Conservation (phyloP, 306 rosid species). For the Alnus glutinosa region DNA sequence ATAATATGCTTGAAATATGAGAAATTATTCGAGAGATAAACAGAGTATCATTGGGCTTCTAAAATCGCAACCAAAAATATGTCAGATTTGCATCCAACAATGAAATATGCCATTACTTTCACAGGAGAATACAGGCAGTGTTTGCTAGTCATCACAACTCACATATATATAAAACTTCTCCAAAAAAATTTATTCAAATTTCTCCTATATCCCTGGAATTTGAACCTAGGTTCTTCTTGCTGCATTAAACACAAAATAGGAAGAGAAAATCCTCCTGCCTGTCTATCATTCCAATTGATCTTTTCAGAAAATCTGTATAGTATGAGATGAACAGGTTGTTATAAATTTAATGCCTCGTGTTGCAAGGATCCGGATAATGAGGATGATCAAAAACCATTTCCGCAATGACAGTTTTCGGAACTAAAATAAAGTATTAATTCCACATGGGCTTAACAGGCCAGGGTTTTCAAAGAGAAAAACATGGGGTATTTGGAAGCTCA, state of each 20-base stretch:
- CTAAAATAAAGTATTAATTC: not conserved
- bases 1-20: not conserved
- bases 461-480: conserved; percentile 6
- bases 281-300: not conserved
- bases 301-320: not conserved
- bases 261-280: not conserved
- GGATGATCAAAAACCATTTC: not conserved
- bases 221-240: not conserved
- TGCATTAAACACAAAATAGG: not conserved
- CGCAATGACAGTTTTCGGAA: not conserved
- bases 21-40: not conserved
- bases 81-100: not conserved
- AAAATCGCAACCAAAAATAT: not conserved
- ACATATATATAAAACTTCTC: not conserved
- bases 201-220: not conserved
- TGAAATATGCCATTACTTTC: not conserved
- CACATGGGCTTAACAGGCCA: not conserved
- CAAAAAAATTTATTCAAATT: not conserved
- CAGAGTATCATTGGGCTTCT: not conserved
- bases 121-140: not conserved
- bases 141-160: not conserved
- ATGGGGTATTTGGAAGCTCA: conserved; percentile 5
- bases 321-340: not conserved
- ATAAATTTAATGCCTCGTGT: not conserved
- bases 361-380: not conserved